phyloP scores from a whole-genome alignment of 2,329 filamentous ascomycete genomes.

The Seiridium unicorne region DNA sequence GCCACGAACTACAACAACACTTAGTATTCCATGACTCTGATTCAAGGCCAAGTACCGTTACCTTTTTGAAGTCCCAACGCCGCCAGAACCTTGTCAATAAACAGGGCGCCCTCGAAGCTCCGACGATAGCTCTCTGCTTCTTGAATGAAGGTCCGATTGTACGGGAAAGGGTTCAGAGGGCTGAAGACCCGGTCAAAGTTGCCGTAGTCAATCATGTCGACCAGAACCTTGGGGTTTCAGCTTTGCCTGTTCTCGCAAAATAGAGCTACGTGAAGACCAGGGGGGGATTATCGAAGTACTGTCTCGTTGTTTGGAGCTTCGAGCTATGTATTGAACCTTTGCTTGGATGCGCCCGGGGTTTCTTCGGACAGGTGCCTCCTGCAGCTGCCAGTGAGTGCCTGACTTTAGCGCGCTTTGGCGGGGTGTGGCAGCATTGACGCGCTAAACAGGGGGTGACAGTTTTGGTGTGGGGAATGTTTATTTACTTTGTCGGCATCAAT shows the following conservation, averaged over 20 bases:
- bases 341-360: constrained; percentile 4
- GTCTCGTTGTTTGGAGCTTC: no score
- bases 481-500: constrained; percentile 8
- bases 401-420: not conserved
- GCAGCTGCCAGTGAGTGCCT: not conserved
- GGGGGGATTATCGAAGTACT: no score
- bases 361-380: not conserved
- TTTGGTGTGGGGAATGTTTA: constrained; percentile 4
- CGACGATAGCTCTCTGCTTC: constrained; percentile 67
- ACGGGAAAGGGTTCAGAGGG: constrained; percentile 57
- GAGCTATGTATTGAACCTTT: no score
- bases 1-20: constrained; percentile 43
- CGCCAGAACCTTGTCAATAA: constrained; percentile 75
- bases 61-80: constrained; percentile 69
- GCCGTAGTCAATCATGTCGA: constrained; percentile 60
- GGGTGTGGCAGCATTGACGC: constrained; percentile 1
- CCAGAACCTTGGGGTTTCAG: not conserved
- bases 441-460: constrained; percentile 1
- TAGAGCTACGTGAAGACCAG: no score
- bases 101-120: constrained; percentile 66
- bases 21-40: not conserved
- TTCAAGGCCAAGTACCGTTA: constrained; percentile 27
- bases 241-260: no score
- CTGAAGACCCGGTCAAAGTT: constrained; percentile 69
- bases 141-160: constrained; percentile 58